Percentiles rank a stretch among this genome's conserved stretches.
phyloP scores from a whole-genome alignment of 1,284 basidiomycete genomes.

The Puccinia hordei region DNA sequence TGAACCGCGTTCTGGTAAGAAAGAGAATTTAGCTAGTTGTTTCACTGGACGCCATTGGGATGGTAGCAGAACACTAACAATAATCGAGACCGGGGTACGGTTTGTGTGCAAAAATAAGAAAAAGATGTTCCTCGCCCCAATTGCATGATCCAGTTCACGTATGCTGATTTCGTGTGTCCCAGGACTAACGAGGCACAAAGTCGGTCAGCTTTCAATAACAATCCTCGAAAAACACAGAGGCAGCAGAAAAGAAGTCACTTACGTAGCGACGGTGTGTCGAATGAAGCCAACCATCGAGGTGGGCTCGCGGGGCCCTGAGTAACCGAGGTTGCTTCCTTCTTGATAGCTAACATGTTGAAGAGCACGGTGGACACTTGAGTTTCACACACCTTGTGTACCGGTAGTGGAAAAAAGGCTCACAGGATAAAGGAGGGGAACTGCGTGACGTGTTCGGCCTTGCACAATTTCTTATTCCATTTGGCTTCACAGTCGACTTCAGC shows the following conservation, averaged over 20 bases:
- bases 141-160: not conserved
- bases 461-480: slow-evolving; percentile 18
- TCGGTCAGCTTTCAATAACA: not conserved
- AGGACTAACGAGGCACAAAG: not conserved
- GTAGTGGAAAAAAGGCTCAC: slow-evolving; percentile 16
- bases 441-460: slow-evolving; percentile 6
- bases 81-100: not conserved
- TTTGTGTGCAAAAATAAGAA: slow-evolving; percentile 44
- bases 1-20: not conserved
- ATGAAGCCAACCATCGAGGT: slow-evolving; percentile 1
- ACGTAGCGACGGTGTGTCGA: slow-evolving; percentile 9
- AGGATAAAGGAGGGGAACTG: slow-evolving; percentile 30
- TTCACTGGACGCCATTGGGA: too few relatives aligned
- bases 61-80: not conserved
- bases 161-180: slow-evolving; percentile 20
- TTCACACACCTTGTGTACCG: too few relatives aligned
- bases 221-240: not conserved
- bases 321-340: slow-evolving; percentile 26
- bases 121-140: slow-evolving; percentile 18
- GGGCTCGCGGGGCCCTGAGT: slow-evolving; percentile 13
- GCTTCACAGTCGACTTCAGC: slow-evolving; percentile 40
- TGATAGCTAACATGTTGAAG: slow-evolving; percentile 3
- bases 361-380: too few relatives aligned
- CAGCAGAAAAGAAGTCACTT: not conserved
- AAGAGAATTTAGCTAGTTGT: not conserved